Base-by-base conservation (phyloP, 192 early-diverging fungal genomes). In the Phlyctochytrium planicorne region DNA sequence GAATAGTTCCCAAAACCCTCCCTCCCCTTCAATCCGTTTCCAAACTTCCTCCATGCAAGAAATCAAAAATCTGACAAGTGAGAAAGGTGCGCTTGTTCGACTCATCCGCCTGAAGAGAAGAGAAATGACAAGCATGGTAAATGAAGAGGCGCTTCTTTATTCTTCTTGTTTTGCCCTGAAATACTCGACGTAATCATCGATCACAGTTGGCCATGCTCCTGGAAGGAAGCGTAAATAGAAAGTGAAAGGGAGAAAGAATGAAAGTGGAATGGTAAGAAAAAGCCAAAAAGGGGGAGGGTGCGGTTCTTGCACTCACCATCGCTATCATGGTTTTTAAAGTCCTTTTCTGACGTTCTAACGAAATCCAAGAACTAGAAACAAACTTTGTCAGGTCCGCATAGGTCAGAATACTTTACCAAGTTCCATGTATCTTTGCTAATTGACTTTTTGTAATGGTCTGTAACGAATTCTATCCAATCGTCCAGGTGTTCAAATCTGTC, bases 391-490 rank as follows among this genome's bases (percentile, higher is more conserved):
- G 6, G 25, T 57, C 40, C 55, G 53, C 30, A 66, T 25, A 10
- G 37, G 34, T 16, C 2, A 6, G 27, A 30, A 17, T 29, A 6
- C 66, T 74, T 55, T 78, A 90, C 88, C 84, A 89, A 77, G n/a
- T 79, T 84, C 92, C 92, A 94, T 0, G 91, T 93, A 69, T 94
- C 91, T 47, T 85, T 87, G 33, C 87, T 89, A 75, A 94, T 93
- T 17, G 91, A 82, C 59, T 88, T 90, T 25, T 79, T 80, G 71
- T 92, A 86, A 59, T 91, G 83, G 63, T 90, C 85, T 84, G 76
- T 75, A 59, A 94, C 67, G 59, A 89, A 93, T 50, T 86, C 75
- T 52, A 85, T 70, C 89, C 90, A 91, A 64, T 84, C 56, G 20
- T 89, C 90, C 52, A 93, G 76, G 56, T 87, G 75, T 30, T 71